Percentiles rank a stretch among this genome's conserved stretches.
Evolutionary conservation across 2,329 filamentous ascomycete genomes (phyloP).

Genomic region (Myriosclerotinia duriaeana): DNA sequence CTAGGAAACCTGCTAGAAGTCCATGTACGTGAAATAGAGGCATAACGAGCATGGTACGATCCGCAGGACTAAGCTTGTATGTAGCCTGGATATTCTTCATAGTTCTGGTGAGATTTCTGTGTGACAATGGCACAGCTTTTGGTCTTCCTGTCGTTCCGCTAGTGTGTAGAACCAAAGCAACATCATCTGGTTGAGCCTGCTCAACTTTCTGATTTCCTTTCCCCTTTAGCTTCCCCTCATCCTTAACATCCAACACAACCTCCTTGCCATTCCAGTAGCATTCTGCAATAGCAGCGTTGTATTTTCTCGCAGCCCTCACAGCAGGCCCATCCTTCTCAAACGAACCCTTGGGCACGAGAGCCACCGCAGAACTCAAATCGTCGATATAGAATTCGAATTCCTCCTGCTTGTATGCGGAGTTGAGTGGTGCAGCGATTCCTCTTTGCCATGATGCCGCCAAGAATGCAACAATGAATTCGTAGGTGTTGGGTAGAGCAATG

Average conservation of each 20-base stretch:
- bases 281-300: constrained; percentile 81
- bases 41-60: constrained; percentile 86
- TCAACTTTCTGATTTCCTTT: constrained; percentile 50
- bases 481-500: constrained; percentile 80
- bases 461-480: constrained; percentile 85
- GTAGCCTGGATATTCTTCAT: constrained; percentile 82
- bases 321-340: constrained; percentile 66
- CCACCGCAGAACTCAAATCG: constrained; percentile 75
- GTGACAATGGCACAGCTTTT: constrained; percentile 80
- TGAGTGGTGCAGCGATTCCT: constrained; percentile 80
- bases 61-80: constrained; percentile 67
- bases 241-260: constrained; percentile 76
- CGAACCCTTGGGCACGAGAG: constrained; percentile 72
- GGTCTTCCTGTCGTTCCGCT: constrained; percentile 82
- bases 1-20: constrained; percentile 78
- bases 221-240: constrained; percentile 63
- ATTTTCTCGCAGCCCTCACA: constrained; percentile 74
- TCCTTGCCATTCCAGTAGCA: constrained; percentile 75
- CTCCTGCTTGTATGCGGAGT: constrained; percentile 83
- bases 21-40: constrained; percentile 89
- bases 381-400: constrained; percentile 93
- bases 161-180: constrained; percentile 79
- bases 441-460: constrained; percentile 83
- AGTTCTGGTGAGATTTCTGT: constrained; percentile 76
- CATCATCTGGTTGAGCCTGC: constrained; percentile 69